Evolutionary conservation across 2,329 filamentous ascomycete genomes (phyloP).

Genomic region (Cucurbitaria berberidis): DNA sequence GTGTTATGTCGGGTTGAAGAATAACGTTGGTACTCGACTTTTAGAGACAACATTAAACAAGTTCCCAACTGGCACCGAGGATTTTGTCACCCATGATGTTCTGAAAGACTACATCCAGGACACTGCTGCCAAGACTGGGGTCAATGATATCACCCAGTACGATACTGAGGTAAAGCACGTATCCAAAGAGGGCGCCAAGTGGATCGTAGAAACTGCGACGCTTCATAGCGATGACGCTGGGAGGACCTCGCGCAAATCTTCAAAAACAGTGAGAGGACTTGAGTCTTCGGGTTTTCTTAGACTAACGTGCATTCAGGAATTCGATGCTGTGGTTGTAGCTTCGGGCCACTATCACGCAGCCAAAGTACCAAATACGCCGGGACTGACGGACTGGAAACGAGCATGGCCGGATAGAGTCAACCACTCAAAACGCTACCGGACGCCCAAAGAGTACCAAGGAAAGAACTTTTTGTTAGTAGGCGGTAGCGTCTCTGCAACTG

Average conservation of each 20-base stretch:
- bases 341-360: slow-evolving; percentile 62
- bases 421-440: slow-evolving; percentile 61
- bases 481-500: slow-evolving; percentile 61
- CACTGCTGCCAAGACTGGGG: slow-evolving; percentile 59
- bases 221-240: slow-evolving; percentile 35
- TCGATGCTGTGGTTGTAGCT: slow-evolving; percentile 61
- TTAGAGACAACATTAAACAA: slow-evolving; percentile 57
- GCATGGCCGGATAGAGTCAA: slow-evolving; percentile 54
- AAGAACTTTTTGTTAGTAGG: slow-evolving; percentile 66
- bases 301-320: slow-evolving; percentile 38
- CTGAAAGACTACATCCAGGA: slow-evolving; percentile 67
- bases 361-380: slow-evolving; percentile 57
- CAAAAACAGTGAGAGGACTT: slow-evolving; percentile 3
- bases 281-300: accelerated
- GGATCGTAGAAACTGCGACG: slow-evolving; percentile 60
- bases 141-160: slow-evolving; percentile 59
- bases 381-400: slow-evolving; percentile 55
- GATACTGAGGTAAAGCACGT: slow-evolving; percentile 65
- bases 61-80: slow-evolving; percentile 66
- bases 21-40: slow-evolving; percentile 60
- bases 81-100: slow-evolving; percentile 63
- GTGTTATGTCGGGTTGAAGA: slow-evolving; percentile 60
- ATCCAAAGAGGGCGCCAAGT: slow-evolving; percentile 56
- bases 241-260: slow-evolving; percentile 8
- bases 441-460: slow-evolving; percentile 55